Base-by-base conservation (phyloP, 2,329 filamentous ascomycete genomes). In the Cladosporium velox region DNA sequence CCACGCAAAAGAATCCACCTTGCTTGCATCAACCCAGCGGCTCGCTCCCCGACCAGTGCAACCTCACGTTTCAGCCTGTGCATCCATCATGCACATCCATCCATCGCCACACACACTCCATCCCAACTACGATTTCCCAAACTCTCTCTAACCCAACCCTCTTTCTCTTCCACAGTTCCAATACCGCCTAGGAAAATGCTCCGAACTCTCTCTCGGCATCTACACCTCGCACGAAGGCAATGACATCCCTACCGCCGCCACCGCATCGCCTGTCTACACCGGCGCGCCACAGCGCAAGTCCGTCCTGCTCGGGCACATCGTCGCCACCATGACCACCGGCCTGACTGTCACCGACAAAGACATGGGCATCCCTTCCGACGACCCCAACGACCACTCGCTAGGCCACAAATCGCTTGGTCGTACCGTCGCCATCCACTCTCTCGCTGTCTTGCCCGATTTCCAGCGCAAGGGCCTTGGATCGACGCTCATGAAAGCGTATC, bases 401-500 rank as follows among this genome's bases (percentile, higher is more conserved):
- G 92, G 92, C 35, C 91, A 96, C 77, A 86, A 90, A 71, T 87
- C 92, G 66, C 81, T 82, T 18, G 92, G 92, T 47, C 80, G 87
- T 52, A 96, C 91, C 0, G 84, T 97, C 65, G 91, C 88, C 65
- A 80, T 97, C 59, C 93, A 97, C 78, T 94, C 91, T 0, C 83
- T 97, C 5, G 91, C 91, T 21, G 89, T 97, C 6, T 83, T 90
- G 64, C 92, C 91, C 0, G 86, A 88, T 67, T 87, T 92, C 65
- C 91, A 95, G 70, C 84, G 87, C 38, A 87, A 88, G 66, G 90
- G 91, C 1, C 82, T 96, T 2, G 93, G 91, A 18, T 88, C 86
- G 69, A 87, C 89, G 24, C 80, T 96, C 67, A 83, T 96, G 80
- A 89, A 87, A 77, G 85, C 89, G 3, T 97, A 93, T 74, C 83